Evolutionary conservation across 2,329 filamentous ascomycete genomes (phyloP), one percentile per base, ranked within the genome.

Genomic region (Aspergillus costaricaensis): DNA sequence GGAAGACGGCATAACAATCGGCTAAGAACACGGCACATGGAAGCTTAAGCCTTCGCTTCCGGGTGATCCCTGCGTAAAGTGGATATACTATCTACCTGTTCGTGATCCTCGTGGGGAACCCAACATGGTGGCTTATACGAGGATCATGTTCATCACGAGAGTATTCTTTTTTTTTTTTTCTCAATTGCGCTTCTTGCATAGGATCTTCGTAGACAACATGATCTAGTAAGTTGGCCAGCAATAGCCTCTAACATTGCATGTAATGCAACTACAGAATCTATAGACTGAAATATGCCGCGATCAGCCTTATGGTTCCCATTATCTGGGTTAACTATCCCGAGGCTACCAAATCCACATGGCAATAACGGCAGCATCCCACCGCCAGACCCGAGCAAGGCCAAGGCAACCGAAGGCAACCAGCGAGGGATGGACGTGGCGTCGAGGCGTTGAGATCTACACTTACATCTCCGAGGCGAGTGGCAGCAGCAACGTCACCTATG

Each of bases 321-420:
- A 9, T 5, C 25, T 49, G 23, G 47, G 23, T n/a, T 9, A n/a
- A 27, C 23, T 30, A 30, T 30, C 15, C 25, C 47, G 47, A 50
- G 25, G 15, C 44, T 50, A 50, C 25, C 47, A 44, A 30, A 14
- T 14, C 25, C 44, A 49, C 44, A 30, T 49, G 44, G 44, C 44
- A 25, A 49, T 27, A 30, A 49, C 25, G 44, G 44, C 44, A 23
- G 44, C 25, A 32, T 50, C 15, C 25, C 38, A 38, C 17, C 51
- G 25, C 10, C 6, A 23, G 25, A 19, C 15, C 10, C 32, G 32
- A 36, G 32, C 12, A 14, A 36, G 32, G 19, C 38, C 17, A 72
- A 50, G 17, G 66, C 70, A 66, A 74, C 70, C 14, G 47, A 80
- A 60, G 5, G 82, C 83, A 4, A 83, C 83, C 43, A 81, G 72